A percentile compares a stretch with the other conserved stretches of the same genome.
Evolutionary conservation across 2,329 filamentous ascomycete species (phyloP).

Genomic region (Thielaviopsis musarum): DNA sequence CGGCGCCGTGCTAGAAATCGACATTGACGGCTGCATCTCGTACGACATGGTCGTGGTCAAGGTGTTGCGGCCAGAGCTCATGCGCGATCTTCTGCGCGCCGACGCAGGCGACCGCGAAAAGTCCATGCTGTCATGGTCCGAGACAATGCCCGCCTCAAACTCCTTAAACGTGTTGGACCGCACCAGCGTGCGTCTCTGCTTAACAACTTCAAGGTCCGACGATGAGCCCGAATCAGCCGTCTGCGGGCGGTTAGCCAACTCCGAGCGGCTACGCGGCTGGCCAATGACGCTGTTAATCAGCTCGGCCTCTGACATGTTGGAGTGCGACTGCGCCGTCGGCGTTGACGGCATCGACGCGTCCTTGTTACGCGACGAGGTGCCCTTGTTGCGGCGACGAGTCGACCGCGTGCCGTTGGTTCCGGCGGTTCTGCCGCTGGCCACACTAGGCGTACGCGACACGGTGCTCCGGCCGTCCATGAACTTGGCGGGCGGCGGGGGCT

Average conservation of each 20-base stretch:
- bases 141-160: not conserved
- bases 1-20: slow-evolving; percentile 3
- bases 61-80: not conserved
- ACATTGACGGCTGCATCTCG: slow-evolving; percentile 10
- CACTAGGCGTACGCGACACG: slow-evolving; percentile 45
- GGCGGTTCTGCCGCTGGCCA: slow-evolving; percentile 23
- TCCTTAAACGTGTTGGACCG: slow-evolving; percentile 9
- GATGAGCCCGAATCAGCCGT: slow-evolving; percentile 8
- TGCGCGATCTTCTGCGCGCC: not conserved
- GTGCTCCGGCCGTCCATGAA: slow-evolving; percentile 79
- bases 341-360: slow-evolving; percentile 2
- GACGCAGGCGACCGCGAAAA: slow-evolving; percentile 1
- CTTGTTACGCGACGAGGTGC: slow-evolving; percentile 15
- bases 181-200: slow-evolving; percentile 3
- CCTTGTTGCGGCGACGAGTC: slow-evolving; percentile 13
- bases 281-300: slow-evolving; percentile 27
- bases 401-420: slow-evolving; percentile 9
- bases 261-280: slow-evolving; percentile 8
- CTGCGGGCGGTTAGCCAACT: slow-evolving; percentile 6
- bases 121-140: not conserved
- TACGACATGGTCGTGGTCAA: slow-evolving; percentile 2
- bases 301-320: slow-evolving; percentile 23
- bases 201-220: slow-evolving; percentile 9
- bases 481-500: slow-evolving; percentile 75
- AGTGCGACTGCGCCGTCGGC: not conserved